Evolutionary conservation across 768 basidiomycete genomes (phyloP), one percentile per base, ranked within the genome.

Genomic region (Termitomyces titanicus): DNA sequence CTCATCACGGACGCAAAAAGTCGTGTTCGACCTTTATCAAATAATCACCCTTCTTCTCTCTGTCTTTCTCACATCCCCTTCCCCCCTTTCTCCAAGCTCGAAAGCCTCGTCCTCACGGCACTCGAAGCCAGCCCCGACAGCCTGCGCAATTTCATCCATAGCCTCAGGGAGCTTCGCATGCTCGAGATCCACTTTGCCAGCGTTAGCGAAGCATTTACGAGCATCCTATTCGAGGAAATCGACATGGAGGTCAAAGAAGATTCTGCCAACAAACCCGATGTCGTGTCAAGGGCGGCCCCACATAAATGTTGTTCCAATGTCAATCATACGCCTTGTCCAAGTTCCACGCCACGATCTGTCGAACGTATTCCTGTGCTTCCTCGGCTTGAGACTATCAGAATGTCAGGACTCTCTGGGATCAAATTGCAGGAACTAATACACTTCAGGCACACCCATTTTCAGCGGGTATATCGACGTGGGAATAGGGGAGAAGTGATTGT

Each of bases 181-280:
- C 68, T 81, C 27, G 78, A 80, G 56, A 71, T 76, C 44, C 76
- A 79, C 59, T 79, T 79, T 55, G 57, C 63, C 31, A 67, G 68
- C 48, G 67, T 78, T 1, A 61, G 67, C 12, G 55, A 63, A 1
- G 59, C 51, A 24, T 69, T 76, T 34, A 70, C 68, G 62, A 62
- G 64, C n/a, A 66, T 75, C 8, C 68, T 78, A 37, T 62, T 70
- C 22, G 66, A 72, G 48, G 61, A 51, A n/a, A 42, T 63, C n/a
- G 38, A 54, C 6, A 29, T 61, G 3, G 55, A 53, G n/a, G 39
- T 43, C 22, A 55, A 47, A 33, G 44, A 52, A 18, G 45, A 54
- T 10, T 47, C 54, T 31, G 9, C 27, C 44, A 45, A 45, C 17
- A 45, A n/a, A 45, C 27, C 44, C 13, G 48, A 54, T 1, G 59